These are phyloP conservation scores for Yarrowia sp. DNA, from an alignment of 805 yeast species.

Conservation along the genomic window DNA sequence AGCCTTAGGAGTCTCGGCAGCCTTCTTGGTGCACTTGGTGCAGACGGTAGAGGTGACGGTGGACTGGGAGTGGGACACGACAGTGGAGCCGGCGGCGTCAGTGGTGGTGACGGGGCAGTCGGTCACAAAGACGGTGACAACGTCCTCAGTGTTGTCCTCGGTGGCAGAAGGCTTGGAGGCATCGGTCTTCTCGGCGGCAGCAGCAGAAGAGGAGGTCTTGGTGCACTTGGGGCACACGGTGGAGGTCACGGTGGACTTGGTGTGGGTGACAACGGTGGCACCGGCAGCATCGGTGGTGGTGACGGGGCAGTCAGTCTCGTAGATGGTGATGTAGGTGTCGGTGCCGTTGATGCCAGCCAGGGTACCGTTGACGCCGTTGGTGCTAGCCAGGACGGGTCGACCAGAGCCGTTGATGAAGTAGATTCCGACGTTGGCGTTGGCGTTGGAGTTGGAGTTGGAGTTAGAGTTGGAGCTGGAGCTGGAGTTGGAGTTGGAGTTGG, in stretches of 20 bases:
- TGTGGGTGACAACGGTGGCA: not conserved
- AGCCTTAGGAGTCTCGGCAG: not conserved
- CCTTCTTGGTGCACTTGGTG: not conserved
- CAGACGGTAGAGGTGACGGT: not conserved
- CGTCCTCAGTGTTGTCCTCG: not conserved
- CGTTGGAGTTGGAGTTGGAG: not conserved
- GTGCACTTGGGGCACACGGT: conserved; percentile 20
- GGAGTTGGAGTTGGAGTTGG: conserved; percentile 3
- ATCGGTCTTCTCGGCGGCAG: not conserved
- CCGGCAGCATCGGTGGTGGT: not conserved
- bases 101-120: not conserved
- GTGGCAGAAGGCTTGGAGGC: not conserved
- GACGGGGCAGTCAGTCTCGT: conserved; percentile 5
- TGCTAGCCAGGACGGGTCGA: not conserved
- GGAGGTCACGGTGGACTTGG: not conserved
- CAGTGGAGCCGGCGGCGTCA: not conserved
- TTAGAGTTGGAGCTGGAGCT: not conserved
- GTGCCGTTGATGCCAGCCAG: not conserved
- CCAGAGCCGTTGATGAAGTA: not conserved
- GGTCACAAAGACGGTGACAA: not conserved
- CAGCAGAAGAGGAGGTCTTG: not conserved
- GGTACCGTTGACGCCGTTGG: not conserved
- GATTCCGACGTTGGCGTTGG: not conserved
- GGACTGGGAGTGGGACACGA: not conserved
- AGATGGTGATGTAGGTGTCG: not conserved